Conservation (phyloP, 164 flowering plant genomes). For the Chloranthus sessilifolius region DNA sequence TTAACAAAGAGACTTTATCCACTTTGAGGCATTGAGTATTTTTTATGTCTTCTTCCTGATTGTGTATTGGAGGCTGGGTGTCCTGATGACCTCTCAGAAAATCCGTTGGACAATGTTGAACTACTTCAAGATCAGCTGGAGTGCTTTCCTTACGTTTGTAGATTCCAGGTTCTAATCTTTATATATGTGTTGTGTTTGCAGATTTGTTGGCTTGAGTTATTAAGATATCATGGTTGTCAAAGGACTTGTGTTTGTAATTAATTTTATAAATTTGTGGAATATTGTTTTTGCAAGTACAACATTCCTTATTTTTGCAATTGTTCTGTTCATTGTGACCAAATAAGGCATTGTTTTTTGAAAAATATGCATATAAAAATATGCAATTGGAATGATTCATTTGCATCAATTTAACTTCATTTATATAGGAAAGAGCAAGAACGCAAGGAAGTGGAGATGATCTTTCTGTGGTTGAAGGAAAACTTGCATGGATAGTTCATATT, state of each 20-base stretch:
- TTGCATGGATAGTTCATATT: conserved; percentile 94
- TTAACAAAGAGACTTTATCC: neutral
- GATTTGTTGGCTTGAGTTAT: too few species aligned
- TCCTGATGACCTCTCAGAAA: conserved; percentile 80
- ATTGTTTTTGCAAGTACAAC: too few species aligned
- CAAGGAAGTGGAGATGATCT: conserved; percentile 57
- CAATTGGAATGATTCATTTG: too few species aligned
- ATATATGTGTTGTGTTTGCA: too few species aligned
- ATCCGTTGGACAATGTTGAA: conserved; percentile 90
- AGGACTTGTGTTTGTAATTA: too few species aligned
- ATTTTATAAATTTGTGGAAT: too few species aligned
- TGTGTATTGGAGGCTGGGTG: conserved; percentile 53
- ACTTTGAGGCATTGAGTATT: neutral
- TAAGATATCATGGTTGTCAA: too few species aligned
- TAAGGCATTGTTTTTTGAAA: too few species aligned
- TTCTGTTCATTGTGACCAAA: too few species aligned
- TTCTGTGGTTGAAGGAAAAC: conserved; percentile 77
- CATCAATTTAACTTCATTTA: conserved; percentile 5
- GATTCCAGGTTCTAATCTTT: conserved; percentile 60
- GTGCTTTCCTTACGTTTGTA: conserved; percentile 82
- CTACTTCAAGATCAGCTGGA: conserved; percentile 97
- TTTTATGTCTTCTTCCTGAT: conserved; percentile 6
- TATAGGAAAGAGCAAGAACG: conserved; percentile 72
- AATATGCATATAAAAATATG: too few species aligned
- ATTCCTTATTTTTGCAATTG: too few species aligned